Conservation (phyloP, 176 grass and related monocot genomes). For the Oryza meyeriana region DNA sequence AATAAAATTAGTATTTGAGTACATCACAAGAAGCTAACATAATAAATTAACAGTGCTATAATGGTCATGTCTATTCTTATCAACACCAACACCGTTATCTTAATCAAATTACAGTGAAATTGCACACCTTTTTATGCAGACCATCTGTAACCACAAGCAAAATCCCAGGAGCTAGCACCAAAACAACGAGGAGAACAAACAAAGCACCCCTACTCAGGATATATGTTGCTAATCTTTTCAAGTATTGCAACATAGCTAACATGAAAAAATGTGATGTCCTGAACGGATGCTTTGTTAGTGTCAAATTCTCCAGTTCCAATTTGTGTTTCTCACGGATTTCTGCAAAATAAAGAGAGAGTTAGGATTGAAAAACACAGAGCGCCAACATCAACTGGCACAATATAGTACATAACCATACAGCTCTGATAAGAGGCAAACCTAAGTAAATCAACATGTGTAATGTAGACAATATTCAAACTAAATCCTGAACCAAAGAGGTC, state of each 20-base stretch:
- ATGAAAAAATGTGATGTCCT: conserved; percentile 67
- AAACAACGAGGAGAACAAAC: conserved; percentile 54
- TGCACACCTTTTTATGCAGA: conserved; percentile 67
- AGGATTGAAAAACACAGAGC: neutral
- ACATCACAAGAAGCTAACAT: neutral
- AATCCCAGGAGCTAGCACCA: conserved; percentile 46
- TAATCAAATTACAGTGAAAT: neutral
- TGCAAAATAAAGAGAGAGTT: conserved; percentile 41
- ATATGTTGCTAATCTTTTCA: conserved; percentile 66
- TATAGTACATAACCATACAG: neutral
- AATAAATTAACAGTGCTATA: neutral
- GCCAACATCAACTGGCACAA: conserved; percentile 10
- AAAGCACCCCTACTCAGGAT: conserved; percentile 57
- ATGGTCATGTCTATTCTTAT: conserved; percentile 13
- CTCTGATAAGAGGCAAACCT: neutral
- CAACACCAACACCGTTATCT: neutral
- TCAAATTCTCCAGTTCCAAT: conserved; percentile 71
- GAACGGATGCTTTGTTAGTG: conserved; percentile 74
- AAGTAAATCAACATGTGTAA: conserved; percentile 14
- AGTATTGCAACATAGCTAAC: conserved; percentile 63
- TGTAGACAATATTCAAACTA: neutral
- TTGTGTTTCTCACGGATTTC: conserved; percentile 77
- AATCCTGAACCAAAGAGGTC: neutral
- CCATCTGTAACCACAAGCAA: conserved; percentile 47
- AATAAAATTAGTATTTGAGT: conserved; percentile 23